Evolutionary conservation across 495 filamentous ascomycete species (phyloP).

Genomic region (Sordaria brevicollis): DNA sequence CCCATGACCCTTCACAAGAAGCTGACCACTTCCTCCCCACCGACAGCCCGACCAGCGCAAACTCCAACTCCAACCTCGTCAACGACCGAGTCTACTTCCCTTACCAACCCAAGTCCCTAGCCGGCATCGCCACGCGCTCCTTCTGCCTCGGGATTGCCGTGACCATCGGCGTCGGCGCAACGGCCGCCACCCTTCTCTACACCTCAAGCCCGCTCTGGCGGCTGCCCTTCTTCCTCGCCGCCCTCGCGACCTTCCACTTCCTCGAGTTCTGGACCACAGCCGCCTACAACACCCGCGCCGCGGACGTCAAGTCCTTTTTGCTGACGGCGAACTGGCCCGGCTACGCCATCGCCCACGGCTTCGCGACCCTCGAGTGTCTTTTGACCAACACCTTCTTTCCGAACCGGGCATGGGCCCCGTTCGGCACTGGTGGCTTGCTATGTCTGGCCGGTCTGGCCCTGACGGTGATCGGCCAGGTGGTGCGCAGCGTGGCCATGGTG

Average conservation of each 20-base stretch:
- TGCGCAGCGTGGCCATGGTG: slow-evolving; percentile 71
- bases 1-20: background rate
- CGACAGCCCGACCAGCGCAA: slow-evolving; percentile 21
- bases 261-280: slow-evolving; percentile 92
- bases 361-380: slow-evolving; percentile 62
- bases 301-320: slow-evolving; percentile 65
- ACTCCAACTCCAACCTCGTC: slow-evolving; percentile 2
- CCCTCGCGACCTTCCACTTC: slow-evolving; percentile 82
- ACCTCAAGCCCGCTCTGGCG: slow-evolving; percentile 58
- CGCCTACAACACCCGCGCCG: slow-evolving; percentile 64
- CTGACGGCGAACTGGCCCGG: slow-evolving; percentile 74
- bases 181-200: slow-evolving; percentile 29
- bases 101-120: slow-evolving; percentile 54
- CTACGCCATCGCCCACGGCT: slow-evolving; percentile 72
- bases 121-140: slow-evolving; percentile 66
- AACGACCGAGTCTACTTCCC: slow-evolving; percentile 36
- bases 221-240: slow-evolving; percentile 63
- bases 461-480: slow-evolving; percentile 60
- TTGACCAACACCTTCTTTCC: slow-evolving; percentile 50
- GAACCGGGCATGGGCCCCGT: slow-evolving; percentile 29
- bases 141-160: slow-evolving; percentile 42
- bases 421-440: slow-evolving; percentile 21
- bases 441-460: slow-evolving; percentile 49
- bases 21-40: slow-evolving; percentile 25
- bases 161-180: slow-evolving; percentile 30